These are phyloP conservation scores for Lipomyces starkeyi DNA, from an alignment of 805 yeast genomes.

Conservation along the genomic window DNA sequence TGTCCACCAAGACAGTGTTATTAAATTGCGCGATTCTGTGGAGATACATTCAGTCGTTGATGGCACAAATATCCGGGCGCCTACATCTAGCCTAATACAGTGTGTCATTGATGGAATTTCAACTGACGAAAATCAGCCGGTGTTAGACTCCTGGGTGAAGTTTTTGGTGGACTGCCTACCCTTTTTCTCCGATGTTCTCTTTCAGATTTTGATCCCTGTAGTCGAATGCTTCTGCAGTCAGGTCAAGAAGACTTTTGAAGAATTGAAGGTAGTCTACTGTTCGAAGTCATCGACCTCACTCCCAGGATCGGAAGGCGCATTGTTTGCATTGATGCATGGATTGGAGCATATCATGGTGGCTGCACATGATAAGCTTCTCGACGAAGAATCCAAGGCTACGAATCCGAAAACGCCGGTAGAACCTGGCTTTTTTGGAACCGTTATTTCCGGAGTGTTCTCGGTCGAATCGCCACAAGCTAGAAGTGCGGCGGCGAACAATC, in stretches of 20 bases:
- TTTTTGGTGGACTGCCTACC: conserved; percentile 59
- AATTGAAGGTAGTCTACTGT: conserved; percentile 38
- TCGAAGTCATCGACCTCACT: conserved; percentile 16
- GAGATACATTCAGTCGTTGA: conserved; percentile 19
- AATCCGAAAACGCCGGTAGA: conserved; percentile 44
- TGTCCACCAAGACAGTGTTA: conserved; percentile 33
- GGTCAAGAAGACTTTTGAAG: conserved; percentile 47
- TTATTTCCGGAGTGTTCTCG: conserved; percentile 77
- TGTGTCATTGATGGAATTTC: conserved; percentile 59
- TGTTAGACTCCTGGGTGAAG: conserved; percentile 56
- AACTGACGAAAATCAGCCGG: conserved; percentile 51
- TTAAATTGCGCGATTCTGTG: conserved; percentile 34
- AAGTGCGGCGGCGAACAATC: conserved; percentile 58
- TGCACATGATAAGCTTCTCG: conserved; percentile 55
- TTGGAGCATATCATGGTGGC: conserved; percentile 67
- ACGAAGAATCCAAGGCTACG: conserved; percentile 34
- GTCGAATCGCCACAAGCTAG: conserved; percentile 59
- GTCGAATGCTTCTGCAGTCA: conserved; percentile 58
- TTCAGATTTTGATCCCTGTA: conserved; percentile 60
- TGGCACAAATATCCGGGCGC: conserved; percentile 20
- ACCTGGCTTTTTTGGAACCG: conserved; percentile 58
- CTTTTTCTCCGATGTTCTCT: conserved; percentile 58
- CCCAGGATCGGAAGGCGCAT: conserved; percentile 46
- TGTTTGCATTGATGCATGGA: conserved; percentile 57
- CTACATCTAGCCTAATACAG: conserved; percentile 41